Conservation (phyloP, 2,329 filamentous ascomycete species). For the Diplodia seriata region DNA sequence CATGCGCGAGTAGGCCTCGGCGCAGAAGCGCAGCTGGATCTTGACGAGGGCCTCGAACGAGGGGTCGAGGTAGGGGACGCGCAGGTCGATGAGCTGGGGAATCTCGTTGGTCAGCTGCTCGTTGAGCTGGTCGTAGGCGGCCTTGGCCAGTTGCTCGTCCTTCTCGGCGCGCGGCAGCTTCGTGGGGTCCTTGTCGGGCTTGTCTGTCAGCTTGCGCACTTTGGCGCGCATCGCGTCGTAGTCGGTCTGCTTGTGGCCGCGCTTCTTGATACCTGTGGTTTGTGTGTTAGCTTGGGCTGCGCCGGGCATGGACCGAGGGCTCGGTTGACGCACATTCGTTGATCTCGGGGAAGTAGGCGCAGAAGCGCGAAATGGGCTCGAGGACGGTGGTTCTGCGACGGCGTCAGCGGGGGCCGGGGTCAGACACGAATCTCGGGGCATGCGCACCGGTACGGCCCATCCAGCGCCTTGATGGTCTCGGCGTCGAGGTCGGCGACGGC, state of each 20-base stretch:
- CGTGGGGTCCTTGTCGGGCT: constrained; percentile 97
- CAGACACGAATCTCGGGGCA: not conserved
- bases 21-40: constrained; percentile 96
- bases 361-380: constrained; percentile 94
- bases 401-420: constrained; percentile 26
- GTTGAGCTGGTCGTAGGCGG: constrained; percentile 94
- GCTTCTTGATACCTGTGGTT: constrained; percentile 84
- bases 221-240: constrained; percentile 96
- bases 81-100: constrained; percentile 93
- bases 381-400: constrained; percentile 79
- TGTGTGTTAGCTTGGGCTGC: not conserved
- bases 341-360: constrained; percentile 97
- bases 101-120: constrained; percentile 93
- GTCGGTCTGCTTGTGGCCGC: constrained; percentile 96
- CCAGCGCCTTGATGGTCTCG: constrained; percentile 97
- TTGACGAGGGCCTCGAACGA: constrained; percentile 98
- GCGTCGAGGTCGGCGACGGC: constrained; percentile 97
- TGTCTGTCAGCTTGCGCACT: constrained; percentile 96
- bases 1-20: constrained; percentile 97
- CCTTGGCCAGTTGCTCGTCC: constrained; percentile 92
- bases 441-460: constrained; percentile 84
- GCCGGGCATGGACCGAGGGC: not conserved
- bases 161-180: constrained; percentile 96
- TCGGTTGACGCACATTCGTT: constrained; percentile 78
- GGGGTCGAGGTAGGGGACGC: constrained; percentile 95